Evolutionary conservation across 2,329 filamentous ascomycete genomes (phyloP).

Genomic region (Fusarium longipes): DNA sequence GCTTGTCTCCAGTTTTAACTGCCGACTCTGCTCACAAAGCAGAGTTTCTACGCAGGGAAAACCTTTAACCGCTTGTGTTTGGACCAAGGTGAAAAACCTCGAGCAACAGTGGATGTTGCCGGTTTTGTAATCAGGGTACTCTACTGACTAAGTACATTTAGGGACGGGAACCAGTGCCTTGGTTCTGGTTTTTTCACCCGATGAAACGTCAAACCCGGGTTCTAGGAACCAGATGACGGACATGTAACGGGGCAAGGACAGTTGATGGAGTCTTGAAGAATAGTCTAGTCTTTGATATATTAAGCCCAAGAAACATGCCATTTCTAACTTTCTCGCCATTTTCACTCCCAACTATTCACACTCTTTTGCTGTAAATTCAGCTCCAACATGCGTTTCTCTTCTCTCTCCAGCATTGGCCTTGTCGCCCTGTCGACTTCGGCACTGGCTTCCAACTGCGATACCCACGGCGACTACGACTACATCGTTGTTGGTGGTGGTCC

Average conservation of each 20-base stretch:
- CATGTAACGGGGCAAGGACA: not conserved
- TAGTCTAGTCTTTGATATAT: not conserved
- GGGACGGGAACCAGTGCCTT: not conserved
- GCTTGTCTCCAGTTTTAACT: not conserved
- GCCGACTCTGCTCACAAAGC: not conserved
- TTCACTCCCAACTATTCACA: not conserved
- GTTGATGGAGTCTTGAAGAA: not conserved
- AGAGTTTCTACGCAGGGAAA: not conserved
- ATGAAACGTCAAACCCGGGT: slow-evolving; percentile 1
- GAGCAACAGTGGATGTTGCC: not conserved
- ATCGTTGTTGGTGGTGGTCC: slow-evolving; percentile 44
- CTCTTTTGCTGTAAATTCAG: not conserved
- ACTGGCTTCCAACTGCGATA: not conserved
- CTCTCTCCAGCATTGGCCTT: not conserved
- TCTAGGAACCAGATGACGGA: not conserved
- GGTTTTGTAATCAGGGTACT: not conserved
- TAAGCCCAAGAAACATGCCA: not conserved
- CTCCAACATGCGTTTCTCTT: slow-evolving; percentile 15
- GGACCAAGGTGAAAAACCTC: not conserved
- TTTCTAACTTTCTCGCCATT: not conserved
- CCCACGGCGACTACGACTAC: slow-evolving; percentile 44
- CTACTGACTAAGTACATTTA: not conserved
- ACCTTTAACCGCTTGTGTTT: not conserved
- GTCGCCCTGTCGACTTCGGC: not conserved
- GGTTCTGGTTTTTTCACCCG: not conserved